phyloP scores from a whole-genome alignment of 345 rosid genomes.

The Salix arbutifolia region DNA sequence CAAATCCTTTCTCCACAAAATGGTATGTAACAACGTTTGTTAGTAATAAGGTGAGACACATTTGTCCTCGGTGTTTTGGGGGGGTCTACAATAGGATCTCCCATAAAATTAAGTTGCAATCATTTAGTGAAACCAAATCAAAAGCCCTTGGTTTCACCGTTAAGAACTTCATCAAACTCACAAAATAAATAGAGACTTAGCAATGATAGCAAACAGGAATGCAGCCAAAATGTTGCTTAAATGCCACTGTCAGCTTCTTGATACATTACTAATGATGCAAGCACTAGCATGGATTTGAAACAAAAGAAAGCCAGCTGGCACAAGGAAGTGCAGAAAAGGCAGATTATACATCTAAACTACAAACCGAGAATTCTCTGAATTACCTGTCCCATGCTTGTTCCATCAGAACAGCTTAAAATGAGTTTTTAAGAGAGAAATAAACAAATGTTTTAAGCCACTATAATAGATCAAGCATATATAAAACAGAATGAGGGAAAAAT shows the following conservation, averaged over 20 bases:
- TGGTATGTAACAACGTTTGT: not conserved
- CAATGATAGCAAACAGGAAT: not conserved
- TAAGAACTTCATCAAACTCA: not conserved
- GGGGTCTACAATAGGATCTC: not conserved
- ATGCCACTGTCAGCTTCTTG: not conserved
- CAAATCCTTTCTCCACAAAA: not conserved
- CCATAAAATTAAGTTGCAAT: not conserved
- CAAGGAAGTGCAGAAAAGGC: not conserved
- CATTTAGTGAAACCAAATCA: not conserved
- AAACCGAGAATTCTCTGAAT: not conserved
- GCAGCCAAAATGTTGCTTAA: not conserved
- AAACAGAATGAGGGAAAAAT: not conserved
- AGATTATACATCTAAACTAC: not conserved
- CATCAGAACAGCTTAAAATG: not conserved
- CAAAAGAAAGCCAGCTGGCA: not conserved
- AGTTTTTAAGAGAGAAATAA: not conserved
- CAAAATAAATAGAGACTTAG: not conserved
- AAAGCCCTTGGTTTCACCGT: not conserved
- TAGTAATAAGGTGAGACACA: not conserved
- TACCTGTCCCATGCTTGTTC: not conserved
- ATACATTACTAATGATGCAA: not conserved
- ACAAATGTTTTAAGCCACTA: not conserved
- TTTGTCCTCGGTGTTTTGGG: too few relatives aligned
- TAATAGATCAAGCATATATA: not conserved
- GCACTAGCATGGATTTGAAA: not conserved